These are phyloP conservation scores for Plasmodium cynomolgi DNA, from an alignment of 169 alveolate genomes.

Conservation along the genomic window DNA sequence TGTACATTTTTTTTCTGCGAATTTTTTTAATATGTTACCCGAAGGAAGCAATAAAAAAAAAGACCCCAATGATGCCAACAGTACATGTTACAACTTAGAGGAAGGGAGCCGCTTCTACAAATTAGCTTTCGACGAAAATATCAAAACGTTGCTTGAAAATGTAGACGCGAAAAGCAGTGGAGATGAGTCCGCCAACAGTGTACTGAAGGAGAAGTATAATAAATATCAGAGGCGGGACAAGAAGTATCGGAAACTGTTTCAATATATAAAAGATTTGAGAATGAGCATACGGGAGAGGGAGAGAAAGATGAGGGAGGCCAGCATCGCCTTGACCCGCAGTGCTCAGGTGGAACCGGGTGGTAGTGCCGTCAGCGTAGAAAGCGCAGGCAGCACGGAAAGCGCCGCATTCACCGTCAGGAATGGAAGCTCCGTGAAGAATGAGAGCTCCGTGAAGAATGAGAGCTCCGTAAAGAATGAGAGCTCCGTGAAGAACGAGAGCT, in stretches of 20 bases:
- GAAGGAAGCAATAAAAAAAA: not conserved
- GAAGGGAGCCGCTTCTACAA: constrained; percentile 4
- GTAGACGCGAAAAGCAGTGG: constrained; percentile 56
- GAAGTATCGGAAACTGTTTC: constrained; percentile 23
- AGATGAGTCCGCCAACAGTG: constrained; percentile 62
- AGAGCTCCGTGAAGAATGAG: not conserved
- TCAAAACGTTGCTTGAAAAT: constrained; percentile 16
- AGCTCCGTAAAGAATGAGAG: not conserved
- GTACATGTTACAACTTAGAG: constrained; percentile 19
- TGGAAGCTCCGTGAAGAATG: not conserved
- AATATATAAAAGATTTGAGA: constrained; percentile 41
- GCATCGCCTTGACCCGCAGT: not conserved
- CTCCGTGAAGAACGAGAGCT: not conserved
- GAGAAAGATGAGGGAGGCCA: constrained; percentile 2
- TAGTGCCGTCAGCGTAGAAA: not conserved
- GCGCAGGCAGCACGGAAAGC: not conserved
- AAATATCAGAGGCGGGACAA: constrained; percentile 29
- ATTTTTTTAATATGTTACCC: not conserved
- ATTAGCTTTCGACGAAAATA: constrained; percentile 13
- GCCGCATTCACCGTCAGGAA: not conserved
- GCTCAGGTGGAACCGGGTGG: not conserved
- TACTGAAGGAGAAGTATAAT: constrained; percentile 37
- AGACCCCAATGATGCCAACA: not conserved
- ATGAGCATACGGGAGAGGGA: not conserved
- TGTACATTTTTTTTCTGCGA: not conserved